Percentiles rank a stretch among this genome's conserved stretches.
Evolutionary conservation across 768 basidiomycete species (phyloP).

Genomic region (Podaxis mareebaensis): DNA sequence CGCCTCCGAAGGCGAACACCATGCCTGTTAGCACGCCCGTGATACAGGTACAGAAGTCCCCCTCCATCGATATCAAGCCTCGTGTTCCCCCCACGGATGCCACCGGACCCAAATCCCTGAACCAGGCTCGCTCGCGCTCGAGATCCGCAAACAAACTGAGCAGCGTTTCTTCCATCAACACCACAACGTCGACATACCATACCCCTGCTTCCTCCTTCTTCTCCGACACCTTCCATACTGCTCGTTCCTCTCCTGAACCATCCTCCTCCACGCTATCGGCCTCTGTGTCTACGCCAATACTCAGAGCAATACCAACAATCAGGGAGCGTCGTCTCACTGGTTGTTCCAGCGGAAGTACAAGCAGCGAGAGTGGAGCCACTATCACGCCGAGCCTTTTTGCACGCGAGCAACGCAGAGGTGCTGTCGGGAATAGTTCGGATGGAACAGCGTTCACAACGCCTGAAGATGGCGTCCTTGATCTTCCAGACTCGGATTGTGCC

Average conservation of each 20-base stretch:
- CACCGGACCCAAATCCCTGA: constrained; percentile 16
- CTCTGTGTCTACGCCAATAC: constrained; percentile 20
- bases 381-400: constrained; percentile 63
- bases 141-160: constrained; percentile 44
- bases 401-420: constrained; percentile 26
- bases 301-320: constrained; percentile 17
- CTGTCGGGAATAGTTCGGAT: not conserved
- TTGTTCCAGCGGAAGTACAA: constrained; percentile 35
- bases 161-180: constrained; percentile 59
- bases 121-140: constrained; percentile 47
- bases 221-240: constrained; percentile 62
- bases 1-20: constrained; percentile 3
- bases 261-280: not conserved
- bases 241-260: constrained; percentile 58
- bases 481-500: not conserved
- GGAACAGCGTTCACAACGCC: not conserved
- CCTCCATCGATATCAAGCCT: constrained; percentile 18
- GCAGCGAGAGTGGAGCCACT: constrained; percentile 51
- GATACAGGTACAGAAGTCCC: not conserved
- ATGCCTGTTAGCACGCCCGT: not conserved
- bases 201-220: constrained; percentile 80
- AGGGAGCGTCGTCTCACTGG: constrained; percentile 29
- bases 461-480: not conserved
- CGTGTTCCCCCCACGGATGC: constrained; percentile 18
- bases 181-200: constrained; percentile 66